A percentile compares a stretch with the other conserved stretches of the same genome.
Conservation (phyloP, 768 basidiomycete genomes). For the Suillus luteus region DNA sequence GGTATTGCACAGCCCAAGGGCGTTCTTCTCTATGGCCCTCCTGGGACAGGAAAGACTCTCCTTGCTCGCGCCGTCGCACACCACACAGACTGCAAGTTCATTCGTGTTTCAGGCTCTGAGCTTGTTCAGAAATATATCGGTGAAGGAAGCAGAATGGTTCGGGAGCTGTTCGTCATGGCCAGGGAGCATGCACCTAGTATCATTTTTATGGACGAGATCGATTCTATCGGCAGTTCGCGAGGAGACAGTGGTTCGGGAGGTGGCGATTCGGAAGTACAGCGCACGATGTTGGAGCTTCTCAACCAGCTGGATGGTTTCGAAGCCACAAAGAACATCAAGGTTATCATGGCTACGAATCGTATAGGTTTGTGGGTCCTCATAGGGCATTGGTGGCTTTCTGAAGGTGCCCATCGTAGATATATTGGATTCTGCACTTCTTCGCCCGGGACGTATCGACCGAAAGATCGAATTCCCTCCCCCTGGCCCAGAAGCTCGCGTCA, state of each 20-base stretch:
- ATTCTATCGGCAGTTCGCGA: slow-evolving; percentile 92
- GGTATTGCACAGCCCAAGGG: slow-evolving; percentile 98
- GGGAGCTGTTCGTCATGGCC: slow-evolving; percentile 98
- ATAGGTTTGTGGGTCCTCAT: slow-evolving; percentile 55
- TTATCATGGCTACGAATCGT: slow-evolving; percentile 97
- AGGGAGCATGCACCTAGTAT: slow-evolving; percentile 96
- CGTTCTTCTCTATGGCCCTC: slow-evolving; percentile 92
- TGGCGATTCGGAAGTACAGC: slow-evolving; percentile 87
- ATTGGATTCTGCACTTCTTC: slow-evolving; percentile 87
- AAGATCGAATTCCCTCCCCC: slow-evolving; percentile 99
- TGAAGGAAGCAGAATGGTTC: slow-evolving; percentile 94
- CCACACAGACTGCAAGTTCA: slow-evolving; percentile 97
- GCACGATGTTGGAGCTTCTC: slow-evolving; percentile 87
- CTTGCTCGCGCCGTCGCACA: slow-evolving; percentile 95
- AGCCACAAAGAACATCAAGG: slow-evolving; percentile 81
- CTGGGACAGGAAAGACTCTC: slow-evolving; percentile 95
- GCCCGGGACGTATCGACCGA: slow-evolving; percentile 93
- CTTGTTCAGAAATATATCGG: slow-evolving; percentile 98
- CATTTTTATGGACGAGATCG: slow-evolving; percentile 99
- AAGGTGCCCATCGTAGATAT: slow-evolving; percentile 60
- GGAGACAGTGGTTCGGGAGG: slow-evolving; percentile 79
- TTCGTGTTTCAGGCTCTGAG: slow-evolving; percentile 91
- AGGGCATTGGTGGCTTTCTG: background rate
- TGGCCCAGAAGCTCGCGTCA: slow-evolving; percentile 93
- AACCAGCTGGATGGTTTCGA: slow-evolving; percentile 91